Evolutionary conservation across 768 basidiomycete genomes (phyloP), one percentile per base, ranked within the genome.

Genomic region (Terana coerulea): DNA sequence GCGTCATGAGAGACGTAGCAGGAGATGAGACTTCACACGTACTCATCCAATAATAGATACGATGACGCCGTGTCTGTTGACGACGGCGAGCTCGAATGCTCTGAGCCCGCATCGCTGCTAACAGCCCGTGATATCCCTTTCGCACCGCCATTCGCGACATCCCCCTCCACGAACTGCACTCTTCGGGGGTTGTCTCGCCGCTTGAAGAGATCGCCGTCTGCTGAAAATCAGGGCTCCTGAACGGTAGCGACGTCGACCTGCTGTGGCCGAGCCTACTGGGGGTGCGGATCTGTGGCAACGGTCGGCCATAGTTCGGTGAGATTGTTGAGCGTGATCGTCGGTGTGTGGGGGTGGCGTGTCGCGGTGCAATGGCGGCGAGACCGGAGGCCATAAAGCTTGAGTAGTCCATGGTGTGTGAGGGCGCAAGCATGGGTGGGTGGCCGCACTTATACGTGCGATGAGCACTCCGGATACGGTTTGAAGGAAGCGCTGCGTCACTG

Each of bases 301-400:
- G 45, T 8, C 45, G 45, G 3, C 31, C 29, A 21, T 17, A 10
- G 17, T 21, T 31, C 15, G 45, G n/a, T 11, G 44, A 29, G 19
- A 19, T 37, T 3, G 45, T 33, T 10, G 45, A 46, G 3, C 24
- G 45, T 1, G 45, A 7, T 5, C 45, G 45, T 17, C 45, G 29
- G 22, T 46, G 45, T n/a, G n/a, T n/a, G n/a, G n/a, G n/a, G 17
- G 29, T 24, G 25, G 42, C 17, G 31, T 46, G 45, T 5, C 45
- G 45, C 30, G 45, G 45, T n/a, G 45, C 65, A 34, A 70, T 70
- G 3, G 58, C 60, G n/a, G 57, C 60, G 8, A 71, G 58, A 11
- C 69, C 69, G 10, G 69, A 71, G 43, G 68, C 62, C 49, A 71
- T 70, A 42, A 71, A 35, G 30, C 39, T 68, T 12, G 69, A 71